These are phyloP conservation scores for Boletus bicolor DNA, from an alignment of 768 basidiomycete species.

Conservation along the genomic window DNA sequence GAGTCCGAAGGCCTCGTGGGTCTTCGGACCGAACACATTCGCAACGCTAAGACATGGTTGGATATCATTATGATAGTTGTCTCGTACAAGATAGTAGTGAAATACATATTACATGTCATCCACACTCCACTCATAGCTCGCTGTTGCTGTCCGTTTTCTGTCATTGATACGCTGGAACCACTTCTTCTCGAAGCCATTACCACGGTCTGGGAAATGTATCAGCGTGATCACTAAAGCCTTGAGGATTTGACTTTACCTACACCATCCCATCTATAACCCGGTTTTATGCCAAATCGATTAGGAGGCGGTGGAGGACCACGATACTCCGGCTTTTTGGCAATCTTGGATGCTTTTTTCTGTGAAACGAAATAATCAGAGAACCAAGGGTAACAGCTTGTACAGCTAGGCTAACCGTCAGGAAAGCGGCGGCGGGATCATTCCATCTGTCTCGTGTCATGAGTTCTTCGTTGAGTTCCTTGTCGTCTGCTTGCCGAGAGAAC, in stretches of 20 bases:
- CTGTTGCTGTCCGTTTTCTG: conserved; percentile 60
- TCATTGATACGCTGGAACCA: conserved; percentile 82
- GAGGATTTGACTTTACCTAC: conserved; percentile 60
- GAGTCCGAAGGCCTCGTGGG: neutral
- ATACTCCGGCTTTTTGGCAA: conserved; percentile 81
- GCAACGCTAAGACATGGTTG: neutral
- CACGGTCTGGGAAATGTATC: conserved; percentile 57
- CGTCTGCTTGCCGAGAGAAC: conserved; percentile 80
- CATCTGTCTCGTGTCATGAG: conserved; percentile 78
- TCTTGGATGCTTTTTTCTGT: conserved; percentile 74
- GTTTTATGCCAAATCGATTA: conserved; percentile 92
- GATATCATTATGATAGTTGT: neutral
- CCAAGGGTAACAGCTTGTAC: neutral
- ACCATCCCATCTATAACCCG: conserved; percentile 98
- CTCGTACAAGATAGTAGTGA: neutral
- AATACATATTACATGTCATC: conserved; percentile 77
- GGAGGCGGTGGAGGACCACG: conserved; percentile 85
- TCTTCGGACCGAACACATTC: neutral
- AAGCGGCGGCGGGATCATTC: conserved; percentile 98
- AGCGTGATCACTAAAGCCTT: neutral
- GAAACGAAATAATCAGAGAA: conserved; percentile 6
- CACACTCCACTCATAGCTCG: conserved; percentile 82
- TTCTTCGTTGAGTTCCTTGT: conserved; percentile 82
- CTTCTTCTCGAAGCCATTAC: conserved; percentile 94
- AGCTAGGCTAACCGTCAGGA: conserved; percentile 67